Base-by-base conservation (phyloP, 768 basidiomycete species). In the Russula compacta region DNA sequence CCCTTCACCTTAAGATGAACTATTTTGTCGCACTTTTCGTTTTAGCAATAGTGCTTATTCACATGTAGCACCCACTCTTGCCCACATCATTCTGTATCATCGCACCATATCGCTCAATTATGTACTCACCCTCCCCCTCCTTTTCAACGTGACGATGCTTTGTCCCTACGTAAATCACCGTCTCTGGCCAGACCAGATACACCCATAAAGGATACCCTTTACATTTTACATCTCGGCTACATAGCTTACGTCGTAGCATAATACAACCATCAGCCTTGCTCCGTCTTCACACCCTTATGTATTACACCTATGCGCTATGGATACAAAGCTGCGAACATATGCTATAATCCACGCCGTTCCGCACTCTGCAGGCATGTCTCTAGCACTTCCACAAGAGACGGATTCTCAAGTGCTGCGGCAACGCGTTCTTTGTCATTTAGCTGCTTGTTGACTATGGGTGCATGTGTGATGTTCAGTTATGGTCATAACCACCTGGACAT, bases 371-470 rank as follows among this genome's bases (percentile, higher is more conserved):
- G 74, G 69, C 86, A 87, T 36, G 86, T 85, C 71, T 98, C 95
- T 10, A 99, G 83, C 0, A 92, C 91, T 57, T 88, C 87, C 1
- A 98, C 71, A 5, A 99, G 79, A 33, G 87, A 81, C 2, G 84
- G 80, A 73, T 98, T 98, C 73, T 99, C 97, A 51, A 98, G 78
- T 1, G 97, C 97, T 11, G 97, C 97, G 29, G 94, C 94, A 2
- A 98, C 97, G 43, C 97, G 81, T 74, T 99, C 97, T 73, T 99
- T 99, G 76, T 99, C 97, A 68, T 99, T 99, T 38, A 99, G 79
- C 69, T 99, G 97, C 72, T 98, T 98, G 74, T 98, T 99, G 11
- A 99, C 97, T 95, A 38, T 19, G 40, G 5, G 14, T 29, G 15
- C 14, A 17, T 7, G 14, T 29, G 12, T 33, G 29, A 11, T 43